phyloP scores from a whole-genome alignment of 2,329 filamentous ascomycete genomes.

The Epichloe scottii region DNA sequence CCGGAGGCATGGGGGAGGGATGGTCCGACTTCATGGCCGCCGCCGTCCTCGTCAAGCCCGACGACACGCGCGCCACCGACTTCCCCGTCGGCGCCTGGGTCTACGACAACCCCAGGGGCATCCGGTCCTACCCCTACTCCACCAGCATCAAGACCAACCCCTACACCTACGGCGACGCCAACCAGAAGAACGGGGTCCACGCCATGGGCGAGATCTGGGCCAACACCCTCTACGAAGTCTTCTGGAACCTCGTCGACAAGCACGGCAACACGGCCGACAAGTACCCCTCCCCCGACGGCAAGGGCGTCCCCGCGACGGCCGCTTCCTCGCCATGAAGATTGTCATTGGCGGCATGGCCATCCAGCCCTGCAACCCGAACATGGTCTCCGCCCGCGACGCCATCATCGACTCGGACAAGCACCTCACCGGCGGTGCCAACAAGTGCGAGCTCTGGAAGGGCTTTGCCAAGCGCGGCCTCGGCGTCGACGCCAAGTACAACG shows the following conservation, averaged over 20 bases:
- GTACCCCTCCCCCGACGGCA: slow-evolving; percentile 18
- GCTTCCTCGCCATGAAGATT: slow-evolving; percentile 16
- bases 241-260: slow-evolving; percentile 46
- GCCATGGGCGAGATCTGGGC: slow-evolving; percentile 39
- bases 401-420: no score
- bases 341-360: no score
- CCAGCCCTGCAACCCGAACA: no score
- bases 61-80: slow-evolving; percentile 31
- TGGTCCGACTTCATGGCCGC: slow-evolving; percentile 45
- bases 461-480: slow-evolving; percentile 18
- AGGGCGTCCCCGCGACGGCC: no score
- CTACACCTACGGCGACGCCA: slow-evolving; percentile 32
- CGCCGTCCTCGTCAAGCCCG: slow-evolving; percentile 32
- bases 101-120: slow-evolving; percentile 28
- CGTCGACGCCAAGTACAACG: no score
- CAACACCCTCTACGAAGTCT: slow-evolving; percentile 39
- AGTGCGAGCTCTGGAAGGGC: slow-evolving; percentile 36
- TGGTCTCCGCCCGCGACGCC: no score
- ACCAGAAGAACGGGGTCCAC: slow-evolving; percentile 28
- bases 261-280: slow-evolving; percentile 34
- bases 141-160: slow-evolving; percentile 37
- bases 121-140: slow-evolving; percentile 38
- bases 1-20: slow-evolving; percentile 45
- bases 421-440: slow-evolving; percentile 15
- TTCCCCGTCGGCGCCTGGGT: slow-evolving; percentile 41